phyloP scores from a whole-genome alignment of 257 asterid genomes.

The Petunia axillaris region DNA sequence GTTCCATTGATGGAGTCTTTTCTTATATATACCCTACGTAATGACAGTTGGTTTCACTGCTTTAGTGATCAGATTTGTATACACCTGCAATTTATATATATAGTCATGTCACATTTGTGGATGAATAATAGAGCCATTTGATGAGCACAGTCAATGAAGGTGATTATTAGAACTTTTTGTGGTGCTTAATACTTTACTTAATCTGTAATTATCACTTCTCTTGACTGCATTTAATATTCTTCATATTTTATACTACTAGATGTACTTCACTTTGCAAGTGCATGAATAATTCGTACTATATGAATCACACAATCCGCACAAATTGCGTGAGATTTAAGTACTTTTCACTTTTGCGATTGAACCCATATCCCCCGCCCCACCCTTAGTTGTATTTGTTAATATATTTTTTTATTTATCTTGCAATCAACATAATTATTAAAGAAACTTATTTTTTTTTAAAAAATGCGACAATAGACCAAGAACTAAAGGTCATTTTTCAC shows the following conservation, averaged over 20 bases:
- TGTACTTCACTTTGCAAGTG: background rate
- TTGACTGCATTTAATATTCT: conserved; percentile 25
- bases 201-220: conserved; percentile 33
- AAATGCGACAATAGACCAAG: no score
- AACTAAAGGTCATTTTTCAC: no score
- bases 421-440: no score
- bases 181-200: conserved; percentile 29
- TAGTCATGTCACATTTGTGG: conserved; percentile 7
- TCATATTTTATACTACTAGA: conserved; percentile 11
- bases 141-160: conserved; percentile 28
- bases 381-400: no score
- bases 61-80: background rate
- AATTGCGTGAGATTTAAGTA: no score
- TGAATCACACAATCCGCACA: no score
- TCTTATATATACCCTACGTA: background rate
- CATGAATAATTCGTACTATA: background rate
- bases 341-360: no score
- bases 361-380: no score
- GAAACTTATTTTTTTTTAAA: no score
- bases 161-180: conserved; percentile 29
- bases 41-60: background rate
- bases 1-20: background rate
- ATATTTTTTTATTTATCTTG: no score
- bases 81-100: no score
- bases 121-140: conserved; percentile 17